Percentiles rank a stretch among this genome's conserved stretches.
phyloP scores from a whole-genome alignment of 768 basidiomycete genomes.

The Grammothele lineata region DNA sequence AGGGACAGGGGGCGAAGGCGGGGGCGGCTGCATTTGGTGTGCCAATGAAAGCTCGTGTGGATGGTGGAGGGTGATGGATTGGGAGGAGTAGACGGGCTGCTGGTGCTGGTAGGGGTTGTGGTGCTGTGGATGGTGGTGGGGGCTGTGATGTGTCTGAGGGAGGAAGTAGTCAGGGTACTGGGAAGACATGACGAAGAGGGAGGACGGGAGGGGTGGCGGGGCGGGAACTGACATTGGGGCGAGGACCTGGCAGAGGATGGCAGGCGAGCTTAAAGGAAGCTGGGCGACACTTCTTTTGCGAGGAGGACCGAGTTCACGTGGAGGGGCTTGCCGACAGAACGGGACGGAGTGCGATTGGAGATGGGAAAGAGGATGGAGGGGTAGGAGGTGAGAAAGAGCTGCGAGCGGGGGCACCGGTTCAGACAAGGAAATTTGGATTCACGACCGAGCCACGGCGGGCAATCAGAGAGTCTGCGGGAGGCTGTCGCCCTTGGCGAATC shows the following conservation, averaged over 20 bases:
- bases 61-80: constrained; percentile 30
- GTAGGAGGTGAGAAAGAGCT: constrained; percentile 11
- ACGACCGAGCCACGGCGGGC: too few species aligned
- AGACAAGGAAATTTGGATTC: too few species aligned
- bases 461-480: too few species aligned
- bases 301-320: constrained; percentile 13
- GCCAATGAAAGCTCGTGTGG: constrained; percentile 38
- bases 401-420: constrained; percentile 8
- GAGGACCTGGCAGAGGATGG: constrained; percentile 8
- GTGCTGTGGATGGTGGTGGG: constrained; percentile 23
- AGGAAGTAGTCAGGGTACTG: constrained; percentile 24
- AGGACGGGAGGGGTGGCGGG: neutral
- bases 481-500: too few species aligned
- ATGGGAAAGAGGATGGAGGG: constrained; percentile 19
- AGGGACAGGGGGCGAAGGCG: constrained; percentile 57
- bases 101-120: constrained; percentile 25
- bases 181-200: constrained; percentile 12
- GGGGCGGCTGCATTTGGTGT: constrained; percentile 45
- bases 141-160: constrained; percentile 24
- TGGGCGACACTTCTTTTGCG: constrained; percentile 4
- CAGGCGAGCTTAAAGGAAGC: constrained; percentile 18
- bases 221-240: constrained; percentile 10
- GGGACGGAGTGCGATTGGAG: constrained; percentile 18
- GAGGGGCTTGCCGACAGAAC: constrained; percentile 12
- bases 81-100: constrained; percentile 24